Percentiles rank a stretch among this genome's conserved stretches.
phyloP scores from a whole-genome alignment of 495 filamentous ascomycete genomes.

The Podospora sp. region DNA sequence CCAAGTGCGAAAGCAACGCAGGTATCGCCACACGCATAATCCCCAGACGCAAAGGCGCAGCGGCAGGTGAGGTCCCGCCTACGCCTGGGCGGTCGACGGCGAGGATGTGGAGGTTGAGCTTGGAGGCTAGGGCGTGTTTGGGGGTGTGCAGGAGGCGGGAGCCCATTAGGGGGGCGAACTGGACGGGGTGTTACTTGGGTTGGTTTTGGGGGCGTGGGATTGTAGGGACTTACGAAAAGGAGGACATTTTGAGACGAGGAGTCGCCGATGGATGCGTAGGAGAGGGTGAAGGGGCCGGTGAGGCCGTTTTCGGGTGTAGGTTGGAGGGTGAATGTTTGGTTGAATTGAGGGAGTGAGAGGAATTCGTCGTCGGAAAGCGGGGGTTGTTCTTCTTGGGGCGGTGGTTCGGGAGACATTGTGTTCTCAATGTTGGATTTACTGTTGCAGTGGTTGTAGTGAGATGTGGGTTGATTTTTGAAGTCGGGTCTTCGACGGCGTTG shows the following conservation, averaged over 20 bases:
- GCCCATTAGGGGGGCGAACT: slow-evolving; percentile 23
- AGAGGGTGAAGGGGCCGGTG: neutral
- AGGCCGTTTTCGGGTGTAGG: neutral
- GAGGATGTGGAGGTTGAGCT: slow-evolving; percentile 15
- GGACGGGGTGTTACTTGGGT: too few species aligned
- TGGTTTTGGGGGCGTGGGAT: too few species aligned
- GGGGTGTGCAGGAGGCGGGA: slow-evolving; percentile 20
- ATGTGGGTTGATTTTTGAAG: neutral
- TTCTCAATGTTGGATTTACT: too few species aligned
- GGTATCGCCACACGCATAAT: slow-evolving; percentile 3
- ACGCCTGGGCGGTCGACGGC: slow-evolving; percentile 5
- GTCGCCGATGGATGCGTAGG: neutral
- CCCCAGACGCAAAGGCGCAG: neutral
- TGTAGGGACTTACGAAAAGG: neutral
- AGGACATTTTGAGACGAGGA: neutral
- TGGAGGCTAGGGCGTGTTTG: slow-evolving; percentile 16
- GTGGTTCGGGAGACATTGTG: neutral
- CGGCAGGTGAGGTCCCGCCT: slow-evolving; percentile 1
- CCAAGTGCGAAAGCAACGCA: slow-evolving; percentile 18
- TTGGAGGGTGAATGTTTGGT: neutral
- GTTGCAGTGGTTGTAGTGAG: too few species aligned
- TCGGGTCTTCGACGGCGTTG: neutral
- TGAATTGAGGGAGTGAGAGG: neutral
- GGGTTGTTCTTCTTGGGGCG: neutral
- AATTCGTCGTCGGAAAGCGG: neutral